These are phyloP conservation scores for Mycena crocata DNA, from an alignment of 768 basidiomycete species.

Conservation along the genomic window DNA sequence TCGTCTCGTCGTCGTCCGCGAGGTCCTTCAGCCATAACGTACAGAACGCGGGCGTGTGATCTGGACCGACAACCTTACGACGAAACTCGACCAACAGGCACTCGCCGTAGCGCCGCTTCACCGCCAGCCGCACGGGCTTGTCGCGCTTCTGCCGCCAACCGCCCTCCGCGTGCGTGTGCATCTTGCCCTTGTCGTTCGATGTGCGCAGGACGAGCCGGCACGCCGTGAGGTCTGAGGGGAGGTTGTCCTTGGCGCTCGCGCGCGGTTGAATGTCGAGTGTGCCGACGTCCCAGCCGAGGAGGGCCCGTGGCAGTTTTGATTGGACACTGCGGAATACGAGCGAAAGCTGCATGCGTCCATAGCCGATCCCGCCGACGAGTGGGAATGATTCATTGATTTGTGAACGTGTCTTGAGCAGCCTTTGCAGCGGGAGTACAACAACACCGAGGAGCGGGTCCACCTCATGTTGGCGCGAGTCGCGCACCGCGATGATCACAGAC, in stretches of 20 bases:
- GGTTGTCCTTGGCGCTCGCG: slow-evolving; percentile 43
- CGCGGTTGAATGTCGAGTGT: slow-evolving; percentile 64
- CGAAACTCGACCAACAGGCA: slow-evolving; percentile 54
- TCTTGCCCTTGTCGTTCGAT: slow-evolving; percentile 49
- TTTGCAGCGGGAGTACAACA: slow-evolving; percentile 62
- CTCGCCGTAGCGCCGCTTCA: slow-evolving; percentile 54
- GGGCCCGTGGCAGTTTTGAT: slow-evolving; percentile 63
- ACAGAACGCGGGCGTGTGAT: slow-evolving; percentile 50
- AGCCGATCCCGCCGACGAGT: slow-evolving; percentile 77
- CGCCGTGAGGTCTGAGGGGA: slow-evolving; percentile 49
- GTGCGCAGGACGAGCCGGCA: slow-evolving; percentile 57
- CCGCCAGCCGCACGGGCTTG: slow-evolving; percentile 49
- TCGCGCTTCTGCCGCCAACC: slow-evolving; percentile 49
- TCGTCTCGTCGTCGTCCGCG: slow-evolving; percentile 28
- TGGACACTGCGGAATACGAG: slow-evolving; percentile 77
- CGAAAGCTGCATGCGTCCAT: slow-evolving; percentile 71
- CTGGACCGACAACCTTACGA: slow-evolving; percentile 47
- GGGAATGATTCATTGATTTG: slow-evolving; percentile 70
- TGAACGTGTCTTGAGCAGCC: slow-evolving; percentile 62
- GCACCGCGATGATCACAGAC: slow-evolving; percentile 72
- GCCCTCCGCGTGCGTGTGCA: slow-evolving; percentile 42
- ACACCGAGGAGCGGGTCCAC: slow-evolving; percentile 78
- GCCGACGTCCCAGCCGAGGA: slow-evolving; percentile 77
- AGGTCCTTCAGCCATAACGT: slow-evolving; percentile 59
- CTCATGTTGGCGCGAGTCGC: slow-evolving; percentile 69